Evolutionary conservation across 305 asterid genomes (phyloP), one percentile per base, ranked within the genome.

Genomic region (Solanum hybrid): DNA sequence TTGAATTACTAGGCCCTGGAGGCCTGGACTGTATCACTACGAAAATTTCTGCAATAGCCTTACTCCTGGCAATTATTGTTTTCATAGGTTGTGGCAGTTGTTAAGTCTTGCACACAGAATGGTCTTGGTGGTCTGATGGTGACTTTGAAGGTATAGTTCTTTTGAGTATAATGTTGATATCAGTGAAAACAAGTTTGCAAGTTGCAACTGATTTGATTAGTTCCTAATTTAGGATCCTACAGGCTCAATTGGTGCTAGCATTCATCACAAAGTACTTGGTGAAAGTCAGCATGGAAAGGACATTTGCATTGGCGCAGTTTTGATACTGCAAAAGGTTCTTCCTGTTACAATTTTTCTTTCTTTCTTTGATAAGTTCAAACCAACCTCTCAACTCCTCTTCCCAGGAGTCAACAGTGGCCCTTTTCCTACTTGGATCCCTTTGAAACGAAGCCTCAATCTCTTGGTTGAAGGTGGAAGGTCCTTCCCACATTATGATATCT

Each of bases 51-150:
- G 42, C 7, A 3, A 51, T 84, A 51, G 75, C 87, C 75, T 84
- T 29, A 84, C 27, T 84, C 42, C 4, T 51, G 22, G 75, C 34
- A 72, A 66, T 88, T 90, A 89, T 93, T 85, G 88, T 79, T 77
- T 87, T 85, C 75, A 29, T 92, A 97, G 99, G 94, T 95, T 91
- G 98, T 96, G 88, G 98, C 97, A 78, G 93, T 97, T 75, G 92
- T 97, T 89, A 95, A 95, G 91, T 94, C 99, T 86, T 92, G 96
- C 91, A 92, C 95, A 76, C 97, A 94, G 42, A 96, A 92, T 88
- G 94, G 97, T 88, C 93, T 93, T 88, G 99, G 99, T 79, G 98
- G 97, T 93, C 89, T 95, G 91, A 91, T 93, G 90, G 94, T 96
- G 91, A 91, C 93, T 75, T 90, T 97, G 90, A 97, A 96, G 98